Conservation (phyloP, 495 filamentous ascomycete genomes). For the Neurospora sp. region DNA sequence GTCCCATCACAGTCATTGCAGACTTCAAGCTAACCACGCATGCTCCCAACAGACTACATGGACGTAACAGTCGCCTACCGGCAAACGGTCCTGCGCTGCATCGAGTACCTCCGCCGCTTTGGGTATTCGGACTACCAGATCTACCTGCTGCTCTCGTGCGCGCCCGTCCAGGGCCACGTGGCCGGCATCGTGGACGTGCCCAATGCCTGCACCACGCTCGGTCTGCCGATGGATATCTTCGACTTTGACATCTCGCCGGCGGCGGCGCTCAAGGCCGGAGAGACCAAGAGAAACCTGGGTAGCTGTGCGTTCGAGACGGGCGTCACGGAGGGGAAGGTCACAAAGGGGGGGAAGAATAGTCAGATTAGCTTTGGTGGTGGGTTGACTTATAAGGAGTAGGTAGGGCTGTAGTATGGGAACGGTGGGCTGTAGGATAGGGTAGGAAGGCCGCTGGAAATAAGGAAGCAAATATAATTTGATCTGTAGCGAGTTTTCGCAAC, state of each 20-base stretch:
- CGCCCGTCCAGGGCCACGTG: conserved; percentile 84
- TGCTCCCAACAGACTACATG: conserved; percentile 49
- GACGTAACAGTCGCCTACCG: conserved; percentile 90
- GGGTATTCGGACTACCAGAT: conserved; percentile 72
- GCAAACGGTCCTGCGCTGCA: conserved; percentile 67
- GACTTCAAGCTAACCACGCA: too few relatives aligned
- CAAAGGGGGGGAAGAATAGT: conserved; percentile 33
- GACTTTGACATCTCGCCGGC: conserved; percentile 83
- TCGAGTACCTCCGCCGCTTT: conserved; percentile 81
- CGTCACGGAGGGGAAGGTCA: conserved; percentile 32
- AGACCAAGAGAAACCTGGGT: conserved; percentile 60
- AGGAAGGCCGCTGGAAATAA: too few relatives aligned
- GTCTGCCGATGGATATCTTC: conserved; percentile 91
- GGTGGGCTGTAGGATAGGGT: too few relatives aligned
- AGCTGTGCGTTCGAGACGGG: conserved; percentile 61
- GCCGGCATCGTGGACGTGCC: conserved; percentile 88
- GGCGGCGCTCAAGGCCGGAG: conserved; percentile 31
- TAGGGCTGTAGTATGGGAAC: neutral
- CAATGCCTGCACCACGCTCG: conserved; percentile 79
- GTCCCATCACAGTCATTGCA: too few relatives aligned
- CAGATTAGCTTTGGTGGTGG: conserved; percentile 42
- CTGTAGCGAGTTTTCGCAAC: too few relatives aligned
- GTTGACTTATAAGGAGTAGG: conserved; percentile 34
- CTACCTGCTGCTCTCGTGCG: conserved; percentile 81
- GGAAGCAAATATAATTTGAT: too few relatives aligned